phyloP scores from a whole-genome alignment of 1,284 basidiomycete species.

The Marasmius tenuissimus region DNA sequence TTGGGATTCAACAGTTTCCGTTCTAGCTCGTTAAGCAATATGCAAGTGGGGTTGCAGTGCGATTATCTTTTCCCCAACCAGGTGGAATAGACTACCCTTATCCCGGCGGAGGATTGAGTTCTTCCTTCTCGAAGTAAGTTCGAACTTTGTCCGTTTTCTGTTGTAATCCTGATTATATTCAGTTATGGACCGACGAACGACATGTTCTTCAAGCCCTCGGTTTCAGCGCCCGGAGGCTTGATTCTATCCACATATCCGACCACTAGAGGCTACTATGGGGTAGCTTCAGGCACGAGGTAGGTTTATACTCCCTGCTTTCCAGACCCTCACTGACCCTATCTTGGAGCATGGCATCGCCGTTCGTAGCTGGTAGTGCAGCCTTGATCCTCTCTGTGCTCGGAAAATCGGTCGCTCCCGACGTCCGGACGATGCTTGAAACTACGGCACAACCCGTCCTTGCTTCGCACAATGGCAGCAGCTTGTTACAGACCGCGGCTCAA shows the following conservation, averaged over 20 bases:
- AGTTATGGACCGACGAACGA: conserved; percentile 16
- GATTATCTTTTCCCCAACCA: conserved; percentile 39
- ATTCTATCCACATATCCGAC: conserved; percentile 46
- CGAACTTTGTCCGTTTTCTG: not conserved
- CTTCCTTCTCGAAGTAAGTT: conserved; percentile 31
- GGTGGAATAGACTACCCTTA: conserved; percentile 23
- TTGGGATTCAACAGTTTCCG: not conserved
- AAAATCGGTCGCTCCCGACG: conserved; percentile 27
- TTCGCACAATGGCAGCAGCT: conserved; percentile 36
- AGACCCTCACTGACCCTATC: conserved; percentile 7
- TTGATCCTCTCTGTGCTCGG: conserved; percentile 48
- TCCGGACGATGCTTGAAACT: conserved; percentile 42
- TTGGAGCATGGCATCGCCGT: conserved; percentile 37
- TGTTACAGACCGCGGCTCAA: conserved; percentile 45
- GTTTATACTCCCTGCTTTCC: not conserved
- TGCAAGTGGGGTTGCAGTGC: conserved; percentile 18
- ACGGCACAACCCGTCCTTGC: conserved; percentile 41
- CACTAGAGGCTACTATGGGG: conserved; percentile 35
- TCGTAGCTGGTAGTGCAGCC: conserved; percentile 54
- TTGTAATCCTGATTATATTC: not conserved
- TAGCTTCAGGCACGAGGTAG: conserved; percentile 36
- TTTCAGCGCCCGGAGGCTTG: conserved; percentile 15
- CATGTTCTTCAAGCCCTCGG: conserved; percentile 16
- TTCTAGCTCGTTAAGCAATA: conserved; percentile 21
- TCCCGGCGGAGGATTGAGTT: conserved; percentile 42